Evolutionary conservation across 2,329 filamentous ascomycete genomes (phyloP).

Genomic region (Hypoxylon sp.): DNA sequence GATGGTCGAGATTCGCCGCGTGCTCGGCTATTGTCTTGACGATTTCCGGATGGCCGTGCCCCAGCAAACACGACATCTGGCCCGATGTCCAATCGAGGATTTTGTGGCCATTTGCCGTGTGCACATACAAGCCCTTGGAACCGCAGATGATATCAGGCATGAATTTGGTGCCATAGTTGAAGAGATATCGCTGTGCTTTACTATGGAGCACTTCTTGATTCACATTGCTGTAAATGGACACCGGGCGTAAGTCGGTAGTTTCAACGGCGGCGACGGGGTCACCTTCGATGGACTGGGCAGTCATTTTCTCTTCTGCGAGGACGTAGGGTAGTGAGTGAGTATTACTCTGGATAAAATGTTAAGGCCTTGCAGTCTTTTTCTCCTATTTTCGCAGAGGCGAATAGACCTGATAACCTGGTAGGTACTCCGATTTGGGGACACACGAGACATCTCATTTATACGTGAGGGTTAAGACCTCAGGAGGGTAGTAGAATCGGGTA

Average conservation of each 20-base stretch:
- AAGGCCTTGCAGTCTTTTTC: not conserved
- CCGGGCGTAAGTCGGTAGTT: not conserved
- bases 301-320: too few relatives aligned
- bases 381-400: too few relatives aligned
- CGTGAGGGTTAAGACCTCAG: not conserved
- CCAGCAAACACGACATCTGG: slow-evolving; percentile 70
- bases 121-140: slow-evolving; percentile 28
- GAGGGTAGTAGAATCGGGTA: not conserved
- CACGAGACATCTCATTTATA: not conserved
- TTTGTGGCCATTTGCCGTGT: slow-evolving; percentile 35
- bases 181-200: slow-evolving; percentile 30
- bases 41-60: slow-evolving; percentile 70
- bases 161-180: slow-evolving; percentile 35
- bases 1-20: slow-evolving; percentile 66
- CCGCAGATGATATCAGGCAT: slow-evolving; percentile 27
- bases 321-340: too few relatives aligned
- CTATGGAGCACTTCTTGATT: slow-evolving; percentile 24
- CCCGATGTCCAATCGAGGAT: slow-evolving; percentile 72
- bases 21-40: slow-evolving; percentile 64
- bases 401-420: not conserved
- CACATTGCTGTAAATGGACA: slow-evolving; percentile 24
- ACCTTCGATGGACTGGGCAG: not conserved
- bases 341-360: not conserved
- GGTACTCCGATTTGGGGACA: not conserved
- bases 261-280: not conserved